Evolutionary conservation across 2,329 filamentous ascomycete species (phyloP), one percentile per base, ranked within the genome.

Genomic region (Pseudogymnoascus sp.): DNA sequence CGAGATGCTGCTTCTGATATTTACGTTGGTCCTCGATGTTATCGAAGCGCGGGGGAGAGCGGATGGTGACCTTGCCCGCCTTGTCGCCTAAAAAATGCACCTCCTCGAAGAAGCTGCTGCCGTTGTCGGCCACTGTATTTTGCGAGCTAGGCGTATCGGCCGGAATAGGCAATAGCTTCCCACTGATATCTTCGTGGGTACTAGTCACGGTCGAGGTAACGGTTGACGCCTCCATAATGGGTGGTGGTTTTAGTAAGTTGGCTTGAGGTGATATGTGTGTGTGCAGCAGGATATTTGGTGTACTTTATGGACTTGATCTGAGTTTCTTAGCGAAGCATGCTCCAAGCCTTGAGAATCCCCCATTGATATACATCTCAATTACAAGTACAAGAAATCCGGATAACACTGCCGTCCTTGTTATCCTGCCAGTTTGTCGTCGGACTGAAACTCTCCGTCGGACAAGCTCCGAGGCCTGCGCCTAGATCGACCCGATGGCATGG

Each of bases 1-100:
- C 78, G 70, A 79, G 74, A 41, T 79, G 75, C 40, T 78, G 64
- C 60, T 67, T 70, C 45, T 66, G 64, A 59, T 69, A 71, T 59
- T 66, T 65, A n/a, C 68, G 68, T 63, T 71, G 67, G 9, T 68
- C 65, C 14, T 68, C 62, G 21, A 65, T 64, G 35, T 68, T 66
- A 6, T 62, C 63, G 63, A 72, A 72, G 41, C 35, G 65, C n/a
- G 68, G 68, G 16, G 28, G 55, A 9, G 55, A 61, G 23, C 55
- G 45, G 18, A 61, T 61, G 9, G 25, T 45, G 25, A 65, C 62
- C 21, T 63, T 62, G 41, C 64, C 64, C n/a, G 64, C 43, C 12
- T 64, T 64, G 52, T 65, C 64, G 5, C 64, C 64, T 14, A 65
- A 52, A 16, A 65, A 65, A 23, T 65, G 63, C 21, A 65, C 64